Percentiles rank a stretch among this genome's conserved stretches.
Evolutionary conservation across 495 filamentous ascomycete species (phyloP).

Genomic region (Trichoderma gamsii): DNA sequence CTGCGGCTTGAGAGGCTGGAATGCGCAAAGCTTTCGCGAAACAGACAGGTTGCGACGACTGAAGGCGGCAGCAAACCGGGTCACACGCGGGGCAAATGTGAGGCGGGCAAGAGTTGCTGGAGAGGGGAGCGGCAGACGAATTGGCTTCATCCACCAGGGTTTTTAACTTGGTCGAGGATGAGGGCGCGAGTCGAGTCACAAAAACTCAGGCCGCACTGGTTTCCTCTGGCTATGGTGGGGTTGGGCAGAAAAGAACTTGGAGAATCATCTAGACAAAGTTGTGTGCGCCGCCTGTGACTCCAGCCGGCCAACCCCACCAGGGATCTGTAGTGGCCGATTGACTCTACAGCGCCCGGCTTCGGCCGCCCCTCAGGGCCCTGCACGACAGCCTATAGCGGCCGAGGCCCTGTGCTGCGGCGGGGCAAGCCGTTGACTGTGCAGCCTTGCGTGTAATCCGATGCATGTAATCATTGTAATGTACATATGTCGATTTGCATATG

Average conservation of each 20-base stretch:
- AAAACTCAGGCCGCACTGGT: constrained; percentile 15
- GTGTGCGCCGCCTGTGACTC: constrained; percentile 11
- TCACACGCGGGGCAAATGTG: neutral
- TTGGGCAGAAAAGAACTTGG: neutral
- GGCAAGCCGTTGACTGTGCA: neutral
- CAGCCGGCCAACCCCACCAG: neutral
- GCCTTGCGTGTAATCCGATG: neutral
- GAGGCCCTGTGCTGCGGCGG: neutral
- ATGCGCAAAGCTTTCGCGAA: constrained; percentile 2
- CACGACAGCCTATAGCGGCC: neutral
- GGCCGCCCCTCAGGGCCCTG: constrained; percentile 6
- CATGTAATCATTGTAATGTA: too few relatives aligned
- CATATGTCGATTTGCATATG: too few relatives aligned
- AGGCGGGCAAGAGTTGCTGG: constrained; percentile 7
- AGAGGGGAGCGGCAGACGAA: neutral
- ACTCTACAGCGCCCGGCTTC: constrained; percentile 11
- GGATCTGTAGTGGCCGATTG: constrained; percentile 5
- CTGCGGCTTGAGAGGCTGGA: constrained; percentile 11
- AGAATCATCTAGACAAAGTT: constrained; percentile 9
- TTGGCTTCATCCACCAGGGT: constrained; percentile 16
- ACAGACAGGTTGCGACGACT: constrained; percentile 4
- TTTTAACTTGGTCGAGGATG: neutral
- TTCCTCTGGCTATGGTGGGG: constrained; percentile 16
- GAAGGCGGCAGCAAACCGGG: neutral
- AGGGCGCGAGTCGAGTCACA: constrained; percentile 11